phyloP scores from a whole-genome alignment of 2,329 filamentous ascomycete genomes.

The Sporothrix mexicana region DNA sequence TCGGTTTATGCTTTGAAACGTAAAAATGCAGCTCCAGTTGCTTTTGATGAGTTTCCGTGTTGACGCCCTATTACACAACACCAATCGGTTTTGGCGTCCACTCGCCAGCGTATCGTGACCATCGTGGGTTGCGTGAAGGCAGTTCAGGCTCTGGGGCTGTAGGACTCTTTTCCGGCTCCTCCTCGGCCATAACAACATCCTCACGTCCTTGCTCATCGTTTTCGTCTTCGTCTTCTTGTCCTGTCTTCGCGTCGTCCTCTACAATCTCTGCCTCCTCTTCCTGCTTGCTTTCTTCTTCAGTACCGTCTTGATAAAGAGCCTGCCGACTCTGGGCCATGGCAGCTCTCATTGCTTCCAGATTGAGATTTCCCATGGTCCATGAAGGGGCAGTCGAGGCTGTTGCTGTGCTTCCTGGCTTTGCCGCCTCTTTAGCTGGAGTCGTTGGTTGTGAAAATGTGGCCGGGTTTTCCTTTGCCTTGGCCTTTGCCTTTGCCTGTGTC shows the following conservation, averaged over 20 bases:
- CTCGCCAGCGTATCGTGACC: constrained; percentile 57
- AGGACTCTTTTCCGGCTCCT: constrained; percentile 34
- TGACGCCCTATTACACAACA: too few relatives aligned
- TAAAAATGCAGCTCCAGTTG: neutral
- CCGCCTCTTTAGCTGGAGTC: neutral
- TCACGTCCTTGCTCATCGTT: constrained; percentile 33
- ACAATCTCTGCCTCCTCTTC: constrained; percentile 32
- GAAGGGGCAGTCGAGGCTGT: neutral
- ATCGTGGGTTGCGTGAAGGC: constrained; percentile 49
- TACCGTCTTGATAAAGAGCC: constrained; percentile 14
- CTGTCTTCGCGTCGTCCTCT: too few relatives aligned
- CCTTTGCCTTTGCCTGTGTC: neutral
- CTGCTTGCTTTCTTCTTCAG: neutral
- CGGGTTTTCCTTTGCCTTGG: neutral
- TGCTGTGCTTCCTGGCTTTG: neutral
- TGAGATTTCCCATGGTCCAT: constrained; percentile 32
- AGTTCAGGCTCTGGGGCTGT: constrained; percentile 28
- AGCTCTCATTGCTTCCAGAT: constrained; percentile 33
- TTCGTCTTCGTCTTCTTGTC: constrained; percentile 34
- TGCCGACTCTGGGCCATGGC: constrained; percentile 30
- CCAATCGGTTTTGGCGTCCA: constrained; percentile 67
- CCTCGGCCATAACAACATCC: constrained; percentile 27
- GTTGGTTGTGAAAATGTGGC: neutral
- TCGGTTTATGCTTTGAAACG: neutral
- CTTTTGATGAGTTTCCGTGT: neutral